These are phyloP conservation scores for Lignosus rhinocerotis DNA, from an alignment of 1,284 basidiomycete species.

Conservation along the genomic window DNA sequence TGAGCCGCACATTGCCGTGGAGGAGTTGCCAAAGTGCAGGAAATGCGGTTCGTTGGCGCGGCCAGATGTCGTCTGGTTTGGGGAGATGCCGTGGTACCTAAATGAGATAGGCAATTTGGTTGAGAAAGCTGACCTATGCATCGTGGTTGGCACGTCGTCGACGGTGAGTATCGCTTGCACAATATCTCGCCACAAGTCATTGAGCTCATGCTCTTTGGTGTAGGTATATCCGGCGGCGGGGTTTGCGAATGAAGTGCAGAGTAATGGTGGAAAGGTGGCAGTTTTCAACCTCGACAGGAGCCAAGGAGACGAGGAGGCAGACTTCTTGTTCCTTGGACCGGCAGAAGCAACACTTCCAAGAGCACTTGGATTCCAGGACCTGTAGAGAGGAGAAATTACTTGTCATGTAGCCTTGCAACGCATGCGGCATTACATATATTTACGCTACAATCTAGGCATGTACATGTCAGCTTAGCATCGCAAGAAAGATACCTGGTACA, in stretches of 20 bases:
- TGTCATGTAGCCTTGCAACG: not conserved
- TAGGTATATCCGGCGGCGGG: conserved; percentile 51
- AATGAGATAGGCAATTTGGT: conserved; percentile 47
- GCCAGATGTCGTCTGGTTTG: conserved; percentile 72
- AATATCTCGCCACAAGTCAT: not conserved
- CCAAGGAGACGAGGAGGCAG: conserved; percentile 15
- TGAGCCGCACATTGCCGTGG: conserved; percentile 45
- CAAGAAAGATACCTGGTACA: not conserved
- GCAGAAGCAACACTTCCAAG: conserved; percentile 17
- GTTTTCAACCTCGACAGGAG: conserved; percentile 16
- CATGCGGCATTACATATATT: not conserved
- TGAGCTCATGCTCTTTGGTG: not conserved
- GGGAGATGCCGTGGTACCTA: conserved; percentile 49
- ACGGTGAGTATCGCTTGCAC: conserved; percentile 39
- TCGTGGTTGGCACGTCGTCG: conserved; percentile 67
- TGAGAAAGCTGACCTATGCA: conserved; percentile 52
- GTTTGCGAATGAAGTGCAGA: conserved; percentile 31
- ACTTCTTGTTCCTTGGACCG: conserved; percentile 19
- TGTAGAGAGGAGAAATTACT: not conserved
- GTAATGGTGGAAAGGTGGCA: conserved; percentile 6
- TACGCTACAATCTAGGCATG: conserved; percentile 4
- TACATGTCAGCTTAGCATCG: not conserved
- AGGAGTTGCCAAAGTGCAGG: conserved; percentile 52
- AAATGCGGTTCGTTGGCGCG: conserved; percentile 52
- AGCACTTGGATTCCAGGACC: conserved; percentile 13